Base-by-base conservation (phyloP, 805 yeast genomes). In the Yarrowia sp. region DNA sequence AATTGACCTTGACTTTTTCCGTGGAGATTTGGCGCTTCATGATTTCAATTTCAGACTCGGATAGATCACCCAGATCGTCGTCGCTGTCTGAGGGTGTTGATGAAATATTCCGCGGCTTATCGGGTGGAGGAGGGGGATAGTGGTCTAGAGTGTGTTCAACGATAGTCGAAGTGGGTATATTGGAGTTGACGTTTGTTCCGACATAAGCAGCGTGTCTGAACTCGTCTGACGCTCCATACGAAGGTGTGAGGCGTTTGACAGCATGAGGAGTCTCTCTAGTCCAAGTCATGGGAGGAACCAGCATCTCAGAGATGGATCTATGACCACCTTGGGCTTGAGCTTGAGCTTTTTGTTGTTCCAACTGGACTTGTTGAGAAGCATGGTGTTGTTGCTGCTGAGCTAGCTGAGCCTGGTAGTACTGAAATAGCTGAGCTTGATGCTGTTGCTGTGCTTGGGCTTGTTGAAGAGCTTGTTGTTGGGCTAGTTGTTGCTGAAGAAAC, bases 221-320 rank as follows among this genome's bases (percentile, higher is more conserved):
- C 4, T 22, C 28, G 28, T 22, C 28, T 22, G 28, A 22, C 4
- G 28, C 28, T 22, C 28, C 28, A 22, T 22, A 22, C 5, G 28
- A 22, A 5, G 28, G 28, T 22, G 28, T 22, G 4, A 22, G 5
- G 28, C 28, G 28, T 5, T 22, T 22, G 28, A 22, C 5, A 22
- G 28, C 28, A 3, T 22, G 28, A 22, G 28, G 28, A 22, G 28
- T 22, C 9, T 35, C 41, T 35, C 32, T 13, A 7, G 11, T 8
- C 55, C 55, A 48, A 1, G 55, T 48, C 41, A 48, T 48, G 1
- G 55, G 41, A 18, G 55, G 55, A 2, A 48, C 41, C 32, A 48
- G 8, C 55, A 48, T 48, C 1, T 48, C 55, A 4, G 55, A 35
- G n/a, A 48, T 18, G 1, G 55, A 35, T 8, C 31, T 14, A 22